These are phyloP conservation scores for Lentinula novae-zelandiae DNA, from an alignment of 1,284 basidiomycete genomes.

Conservation along the genomic window DNA sequence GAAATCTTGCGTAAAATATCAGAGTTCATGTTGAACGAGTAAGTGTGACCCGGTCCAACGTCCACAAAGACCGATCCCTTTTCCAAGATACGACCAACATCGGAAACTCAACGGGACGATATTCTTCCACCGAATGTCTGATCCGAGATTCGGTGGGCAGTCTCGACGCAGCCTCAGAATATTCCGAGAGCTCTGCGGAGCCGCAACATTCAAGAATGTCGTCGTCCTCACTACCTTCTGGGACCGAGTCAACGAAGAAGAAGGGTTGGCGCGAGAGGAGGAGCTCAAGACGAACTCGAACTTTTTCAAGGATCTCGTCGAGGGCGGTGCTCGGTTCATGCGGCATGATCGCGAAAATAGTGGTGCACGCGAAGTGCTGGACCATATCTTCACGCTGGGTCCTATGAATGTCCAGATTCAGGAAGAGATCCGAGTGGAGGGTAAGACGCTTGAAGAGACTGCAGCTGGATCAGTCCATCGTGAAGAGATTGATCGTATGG, in stretches of 20 bases:
- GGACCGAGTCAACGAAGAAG: slow-evolving; percentile 31
- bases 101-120: slow-evolving; percentile 38
- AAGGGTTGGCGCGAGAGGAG: slow-evolving; percentile 31
- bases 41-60: not conserved
- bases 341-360: slow-evolving; percentile 28
- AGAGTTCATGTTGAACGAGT: slow-evolving; percentile 19
- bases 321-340: slow-evolving; percentile 31
- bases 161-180: slow-evolving; percentile 39
- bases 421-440: slow-evolving; percentile 9
- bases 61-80: not conserved
- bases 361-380: slow-evolving; percentile 27
- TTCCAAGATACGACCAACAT: slow-evolving; percentile 30
- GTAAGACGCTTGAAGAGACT: slow-evolving; percentile 6
- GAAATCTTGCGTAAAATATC: slow-evolving; percentile 27
- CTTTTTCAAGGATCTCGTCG: slow-evolving; percentile 37
- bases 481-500: slow-evolving; percentile 26
- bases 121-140: slow-evolving; percentile 46
- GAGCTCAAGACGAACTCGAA: slow-evolving; percentile 28
- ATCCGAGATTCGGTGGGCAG: slow-evolving; percentile 37
- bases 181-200: slow-evolving; percentile 44
- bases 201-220: slow-evolving; percentile 38
- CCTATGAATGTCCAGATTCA: slow-evolving; percentile 22
- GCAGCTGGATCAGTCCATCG: slow-evolving; percentile 5
- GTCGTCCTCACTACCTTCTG: slow-evolving; percentile 44
- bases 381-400: slow-evolving; percentile 30